These are phyloP conservation scores for Epicoccum nigrum DNA, from an alignment of 2,329 filamentous ascomycete genomes.

Conservation along the genomic window DNA sequence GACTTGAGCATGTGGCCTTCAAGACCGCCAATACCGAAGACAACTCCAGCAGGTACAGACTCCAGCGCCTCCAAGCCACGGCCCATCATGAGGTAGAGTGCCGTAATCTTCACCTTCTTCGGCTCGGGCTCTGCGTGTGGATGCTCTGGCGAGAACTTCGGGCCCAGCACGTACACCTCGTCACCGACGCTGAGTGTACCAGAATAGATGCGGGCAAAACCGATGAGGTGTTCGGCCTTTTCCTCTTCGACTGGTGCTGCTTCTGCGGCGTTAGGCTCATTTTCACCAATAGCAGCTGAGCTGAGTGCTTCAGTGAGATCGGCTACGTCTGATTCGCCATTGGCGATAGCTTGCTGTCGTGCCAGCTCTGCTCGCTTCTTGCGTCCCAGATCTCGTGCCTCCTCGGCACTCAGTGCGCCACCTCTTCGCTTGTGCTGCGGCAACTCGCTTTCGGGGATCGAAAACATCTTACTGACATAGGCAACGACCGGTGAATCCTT, in stretches of 20 bases:
- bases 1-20: constrained; percentile 95
- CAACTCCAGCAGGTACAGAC: constrained; percentile 88
- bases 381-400: constrained; percentile 84
- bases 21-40: constrained; percentile 92
- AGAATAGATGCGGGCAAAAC: constrained; percentile 92
- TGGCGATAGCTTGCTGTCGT: constrained; percentile 69
- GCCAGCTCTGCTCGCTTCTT: constrained; percentile 90
- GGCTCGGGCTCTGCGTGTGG: constrained; percentile 75
- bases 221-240: constrained; percentile 87
- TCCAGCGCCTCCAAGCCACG: constrained; percentile 81
- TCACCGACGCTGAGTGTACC: constrained; percentile 89
- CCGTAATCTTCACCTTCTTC: constrained; percentile 81
- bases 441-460: constrained; percentile 88
- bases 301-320: constrained; percentile 65
- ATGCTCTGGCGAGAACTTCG: constrained; percentile 86
- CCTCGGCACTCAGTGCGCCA: constrained; percentile 78
- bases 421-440: constrained; percentile 79
- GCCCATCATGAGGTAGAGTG: constrained; percentile 95
- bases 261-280: constrained; percentile 40
- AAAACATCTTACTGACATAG: constrained; percentile 98
- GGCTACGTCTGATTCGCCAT: constrained; percentile 55
- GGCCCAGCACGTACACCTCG: constrained; percentile 85
- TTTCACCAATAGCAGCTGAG: constrained; percentile 59
- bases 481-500: constrained; percentile 81
- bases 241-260: constrained; percentile 62